Evolutionary conservation across 768 basidiomycete species (phyloP).

Genomic region (Boletus coccyginus): DNA sequence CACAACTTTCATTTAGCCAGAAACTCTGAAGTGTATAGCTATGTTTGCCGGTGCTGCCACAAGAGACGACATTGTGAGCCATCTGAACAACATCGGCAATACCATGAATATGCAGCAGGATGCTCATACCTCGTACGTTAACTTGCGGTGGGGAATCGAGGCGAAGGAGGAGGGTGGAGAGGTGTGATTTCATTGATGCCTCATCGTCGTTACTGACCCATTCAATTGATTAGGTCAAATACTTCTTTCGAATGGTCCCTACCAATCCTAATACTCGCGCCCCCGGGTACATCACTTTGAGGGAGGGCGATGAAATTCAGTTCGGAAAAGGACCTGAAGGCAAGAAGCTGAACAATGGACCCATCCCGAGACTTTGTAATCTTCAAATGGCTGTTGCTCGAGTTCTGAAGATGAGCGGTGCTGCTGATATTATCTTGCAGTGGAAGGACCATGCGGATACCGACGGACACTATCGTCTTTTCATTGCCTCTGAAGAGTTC

Average conservation of each 20-base stretch:
- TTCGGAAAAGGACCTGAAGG: constrained; percentile 1
- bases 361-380: not conserved
- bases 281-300: not conserved
- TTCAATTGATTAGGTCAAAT: no score
- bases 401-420: not conserved
- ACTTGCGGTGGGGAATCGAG: no score
- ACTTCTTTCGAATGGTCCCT: no score
- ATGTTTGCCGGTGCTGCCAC: no score
- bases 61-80: no score
- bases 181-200: not conserved
- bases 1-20: no score
- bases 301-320: not conserved
- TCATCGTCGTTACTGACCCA: not conserved
- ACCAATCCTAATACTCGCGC: no score
- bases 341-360: not conserved
- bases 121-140: not conserved
- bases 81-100: not conserved
- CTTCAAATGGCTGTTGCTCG: constrained; percentile 4
- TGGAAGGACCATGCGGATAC: no score
- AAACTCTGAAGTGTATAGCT: no score
- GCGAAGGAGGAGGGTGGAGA: not conserved
- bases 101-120: not conserved
- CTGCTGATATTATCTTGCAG: not conserved
- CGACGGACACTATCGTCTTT: no score
- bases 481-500: no score